Conservation (phyloP, 331 rosid genomes). For the Pyracantha coccinea region DNA sequence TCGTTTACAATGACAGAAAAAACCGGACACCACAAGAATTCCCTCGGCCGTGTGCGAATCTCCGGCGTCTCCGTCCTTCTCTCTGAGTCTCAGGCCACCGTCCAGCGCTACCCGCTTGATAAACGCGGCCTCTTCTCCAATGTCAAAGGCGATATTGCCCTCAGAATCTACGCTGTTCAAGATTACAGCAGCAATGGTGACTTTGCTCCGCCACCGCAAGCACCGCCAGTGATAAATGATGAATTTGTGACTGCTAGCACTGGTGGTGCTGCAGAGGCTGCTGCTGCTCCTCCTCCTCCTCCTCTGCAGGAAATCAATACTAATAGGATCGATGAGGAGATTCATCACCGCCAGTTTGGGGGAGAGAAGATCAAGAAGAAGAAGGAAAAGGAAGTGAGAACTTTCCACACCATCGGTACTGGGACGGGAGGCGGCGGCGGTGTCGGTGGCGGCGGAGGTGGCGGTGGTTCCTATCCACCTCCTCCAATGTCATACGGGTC, state of each 20-base stretch:
- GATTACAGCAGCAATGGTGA: background rate
- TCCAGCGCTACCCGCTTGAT: slow-evolving; percentile 82
- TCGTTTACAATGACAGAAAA: slow-evolving; percentile 41
- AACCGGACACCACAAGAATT: slow-evolving; percentile 32
- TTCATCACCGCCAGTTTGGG: background rate
- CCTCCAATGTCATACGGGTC: slow-evolving; percentile 8
- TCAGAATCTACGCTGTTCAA: slow-evolving; percentile 38
- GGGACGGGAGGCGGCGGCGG: slow-evolving; percentile 9
- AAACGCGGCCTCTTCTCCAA: slow-evolving; percentile 58
- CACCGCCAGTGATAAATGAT: background rate
- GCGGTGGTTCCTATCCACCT: slow-evolving; percentile 12
- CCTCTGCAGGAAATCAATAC: slow-evolving; percentile 65
- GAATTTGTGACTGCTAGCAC: background rate
- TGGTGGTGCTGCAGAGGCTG: slow-evolving; percentile 15
- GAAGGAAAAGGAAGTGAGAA: slow-evolving; percentile 59
- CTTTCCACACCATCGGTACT: slow-evolving; percentile 67
- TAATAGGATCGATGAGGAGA: slow-evolving; percentile 36
- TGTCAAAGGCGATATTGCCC: slow-evolving; percentile 73
- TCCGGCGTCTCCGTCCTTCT: slow-evolving; percentile 56
- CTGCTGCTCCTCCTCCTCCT: slow-evolving; percentile 52
- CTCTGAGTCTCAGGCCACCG: slow-evolving; percentile 47
- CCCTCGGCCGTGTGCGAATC: slow-evolving; percentile 75
- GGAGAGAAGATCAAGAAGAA: slow-evolving; percentile 41
- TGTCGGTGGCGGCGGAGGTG: background rate
- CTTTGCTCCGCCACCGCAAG: background rate